Base-by-base conservation (phyloP, 345 rosid genomes). In the Geranium rotundifolium region DNA sequence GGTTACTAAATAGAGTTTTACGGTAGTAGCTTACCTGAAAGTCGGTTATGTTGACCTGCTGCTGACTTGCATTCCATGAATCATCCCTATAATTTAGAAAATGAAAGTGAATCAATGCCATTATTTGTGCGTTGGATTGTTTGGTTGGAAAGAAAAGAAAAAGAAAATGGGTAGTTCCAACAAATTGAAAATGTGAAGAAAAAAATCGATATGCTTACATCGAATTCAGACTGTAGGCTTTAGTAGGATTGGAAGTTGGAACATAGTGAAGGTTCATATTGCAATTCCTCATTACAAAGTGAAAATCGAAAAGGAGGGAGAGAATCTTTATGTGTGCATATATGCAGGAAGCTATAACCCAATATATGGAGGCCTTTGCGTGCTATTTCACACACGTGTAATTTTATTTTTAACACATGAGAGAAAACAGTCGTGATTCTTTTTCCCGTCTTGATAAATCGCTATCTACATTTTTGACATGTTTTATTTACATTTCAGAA, bases 11-110 rank as follows among this genome's bases (percentile, higher is more conserved):
- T 23, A 23, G 27, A 23, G 2, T 23, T 23, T 23, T 23, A 23
- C 27, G 27, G 27, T 23, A 23, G 27, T 23, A 23, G 27, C 27
- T 23, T 23, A 70, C 73, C 73, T 70, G 73, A 41, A 70, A 57
- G 29, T 70, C 73, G 0, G 56, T 65, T 0, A 70, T n/a, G 49
- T 61, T 56, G 12, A 55, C 23, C 46, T 59, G 56, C 19, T 54
- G 68, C 50, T 39, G 68, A 55, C 58, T 13, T 5, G 29, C 49
- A 0, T 16, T 5, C 39, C 20, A 37, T 1, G 60, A 63, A 29
- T 59, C 56, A 20, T 60, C 59, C 17, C 56, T 57, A 23, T 23
- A 68, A 68, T 70, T 64, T 64, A 64, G 66, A 30, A 30, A 54
- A 64, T 64, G 16, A 14, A 34, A 13, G 17, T 23, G 57, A 4